Evolutionary conservation across 441 rosid genomes (phyloP).

Genomic region (Melastoma candidum): DNA sequence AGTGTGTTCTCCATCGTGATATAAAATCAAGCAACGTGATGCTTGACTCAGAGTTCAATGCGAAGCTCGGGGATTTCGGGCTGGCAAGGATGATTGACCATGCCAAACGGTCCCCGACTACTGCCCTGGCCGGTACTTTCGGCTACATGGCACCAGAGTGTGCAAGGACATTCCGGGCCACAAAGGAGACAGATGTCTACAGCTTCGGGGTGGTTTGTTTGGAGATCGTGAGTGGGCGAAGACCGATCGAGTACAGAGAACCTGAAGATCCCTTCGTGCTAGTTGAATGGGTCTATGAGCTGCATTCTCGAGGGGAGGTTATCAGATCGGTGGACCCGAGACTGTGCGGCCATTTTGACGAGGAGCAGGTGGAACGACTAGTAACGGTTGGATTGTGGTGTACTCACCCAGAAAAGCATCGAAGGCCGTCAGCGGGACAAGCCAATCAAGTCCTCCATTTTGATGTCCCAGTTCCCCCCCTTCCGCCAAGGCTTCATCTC

Average conservation of each 20-base stretch:
- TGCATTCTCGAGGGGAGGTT: too few relatives aligned
- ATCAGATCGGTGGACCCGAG: too few relatives aligned
- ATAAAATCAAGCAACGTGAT: slow-evolving; percentile 9
- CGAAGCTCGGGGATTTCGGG: slow-evolving; percentile 9
- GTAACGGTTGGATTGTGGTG: too few relatives aligned
- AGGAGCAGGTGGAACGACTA: too few relatives aligned
- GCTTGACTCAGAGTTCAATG: slow-evolving; percentile 4
- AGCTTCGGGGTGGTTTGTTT: slow-evolving; percentile 7
- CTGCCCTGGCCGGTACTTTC: slow-evolving; percentile 5
- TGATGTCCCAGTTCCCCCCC: too few relatives aligned
- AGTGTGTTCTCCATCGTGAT: slow-evolving; percentile 8
- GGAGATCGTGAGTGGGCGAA: not conserved
- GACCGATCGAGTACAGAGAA: not conserved
- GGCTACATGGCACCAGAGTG: slow-evolving; percentile 11
- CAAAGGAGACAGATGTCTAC: slow-evolving; percentile 6
- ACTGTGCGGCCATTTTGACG: too few relatives aligned
- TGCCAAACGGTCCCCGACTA: slow-evolving; percentile 4
- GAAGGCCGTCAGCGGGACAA: too few relatives aligned
- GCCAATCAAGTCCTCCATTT: too few relatives aligned
- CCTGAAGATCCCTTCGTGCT: not conserved
- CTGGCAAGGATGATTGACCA: slow-evolving; percentile 11
- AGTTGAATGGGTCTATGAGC: not conserved
- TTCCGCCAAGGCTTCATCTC: too few relatives aligned
- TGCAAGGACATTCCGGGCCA: not conserved
- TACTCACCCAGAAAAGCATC: too few relatives aligned